Conservation (phyloP, 2,329 filamentous ascomycete genomes). For the Botrytis tulipae region DNA sequence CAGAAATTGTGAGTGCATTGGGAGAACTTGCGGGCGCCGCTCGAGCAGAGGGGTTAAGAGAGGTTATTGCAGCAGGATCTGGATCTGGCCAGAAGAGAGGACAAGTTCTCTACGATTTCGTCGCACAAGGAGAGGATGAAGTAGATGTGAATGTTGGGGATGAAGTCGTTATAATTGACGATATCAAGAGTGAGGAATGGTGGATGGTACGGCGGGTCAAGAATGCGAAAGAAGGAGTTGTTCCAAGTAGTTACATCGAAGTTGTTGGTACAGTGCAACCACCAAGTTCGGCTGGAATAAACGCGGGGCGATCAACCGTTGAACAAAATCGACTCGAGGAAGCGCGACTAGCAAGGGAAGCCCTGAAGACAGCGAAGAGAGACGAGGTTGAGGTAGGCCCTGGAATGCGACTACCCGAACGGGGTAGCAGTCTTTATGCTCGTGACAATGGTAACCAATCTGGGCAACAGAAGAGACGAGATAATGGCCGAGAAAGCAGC, state of each 20-base stretch:
- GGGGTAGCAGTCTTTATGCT: conserved; percentile 74
- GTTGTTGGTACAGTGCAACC: conserved; percentile 65
- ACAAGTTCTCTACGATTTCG: conserved; percentile 88
- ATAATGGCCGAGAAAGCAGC: conserved; percentile 61
- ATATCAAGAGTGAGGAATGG: conserved; percentile 94
- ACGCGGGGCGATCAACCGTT: conserved; percentile 64
- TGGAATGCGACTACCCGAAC: conserved; percentile 71
- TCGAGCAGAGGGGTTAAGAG: conserved; percentile 76
- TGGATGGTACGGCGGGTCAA: conserved; percentile 91
- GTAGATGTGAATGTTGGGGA: conserved; percentile 88
- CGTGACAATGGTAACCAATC: conserved; percentile 64
- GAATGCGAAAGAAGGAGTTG: conserved; percentile 92
- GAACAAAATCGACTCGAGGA: conserved; percentile 80
- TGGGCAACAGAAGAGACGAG: conserved; percentile 70
- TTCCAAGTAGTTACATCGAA: conserved; percentile 95
- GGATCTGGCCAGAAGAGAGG: conserved; percentile 75
- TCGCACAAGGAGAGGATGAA: conserved; percentile 94
- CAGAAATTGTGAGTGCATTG: conserved; percentile 84
- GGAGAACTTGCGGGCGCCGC: conserved; percentile 87
- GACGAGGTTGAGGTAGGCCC: conserved; percentile 73
- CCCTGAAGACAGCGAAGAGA: conserved; percentile 59
- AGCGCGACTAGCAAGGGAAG: conserved; percentile 77
- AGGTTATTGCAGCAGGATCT: conserved; percentile 79
- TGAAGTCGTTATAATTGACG: conserved; percentile 86
- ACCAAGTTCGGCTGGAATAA: conserved; percentile 52